Evolutionary conservation across 129 eudicot species (phyloP).

Genomic region (Deinandra increscens): DNA sequence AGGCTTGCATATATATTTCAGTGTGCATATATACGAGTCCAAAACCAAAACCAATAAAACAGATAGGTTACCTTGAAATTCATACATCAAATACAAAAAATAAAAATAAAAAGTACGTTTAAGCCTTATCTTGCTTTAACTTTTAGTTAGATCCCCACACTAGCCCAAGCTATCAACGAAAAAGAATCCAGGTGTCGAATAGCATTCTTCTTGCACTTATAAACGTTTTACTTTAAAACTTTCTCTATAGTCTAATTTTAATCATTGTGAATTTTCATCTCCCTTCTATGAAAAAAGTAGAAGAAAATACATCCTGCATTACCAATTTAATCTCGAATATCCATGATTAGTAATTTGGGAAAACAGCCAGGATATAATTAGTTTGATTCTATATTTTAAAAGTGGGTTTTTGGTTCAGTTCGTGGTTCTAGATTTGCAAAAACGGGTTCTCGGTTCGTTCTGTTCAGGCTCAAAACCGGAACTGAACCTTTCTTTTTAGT

Average conservation of each 20-base stretch:
- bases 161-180: conserved; percentile 1
- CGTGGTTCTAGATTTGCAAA: background rate
- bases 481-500: background rate
- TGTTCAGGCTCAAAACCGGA: background rate
- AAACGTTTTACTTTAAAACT: background rate
- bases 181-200: background rate
- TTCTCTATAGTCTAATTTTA: background rate
- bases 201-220: conserved; percentile 16
- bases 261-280: background rate
- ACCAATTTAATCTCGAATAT: conserved; percentile 8
- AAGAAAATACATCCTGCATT: background rate
- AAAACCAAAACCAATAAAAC: background rate
- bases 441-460: background rate
- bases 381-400: background rate
- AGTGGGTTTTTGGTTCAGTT: background rate
- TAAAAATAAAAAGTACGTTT: background rate
- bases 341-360: background rate
- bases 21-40: conserved; percentile 1
- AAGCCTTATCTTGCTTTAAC: conserved; percentile 4
- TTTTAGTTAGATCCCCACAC: conserved; percentile 11
- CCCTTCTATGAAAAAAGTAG: background rate
- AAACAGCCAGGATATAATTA: background rate
- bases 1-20: conserved; percentile 11
- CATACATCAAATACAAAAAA: background rate
- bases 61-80: conserved; percentile 3